These are phyloP conservation scores for Epichloe aotearoae DNA, from an alignment of 2,329 filamentous ascomycete genomes.

Conservation along the genomic window DNA sequence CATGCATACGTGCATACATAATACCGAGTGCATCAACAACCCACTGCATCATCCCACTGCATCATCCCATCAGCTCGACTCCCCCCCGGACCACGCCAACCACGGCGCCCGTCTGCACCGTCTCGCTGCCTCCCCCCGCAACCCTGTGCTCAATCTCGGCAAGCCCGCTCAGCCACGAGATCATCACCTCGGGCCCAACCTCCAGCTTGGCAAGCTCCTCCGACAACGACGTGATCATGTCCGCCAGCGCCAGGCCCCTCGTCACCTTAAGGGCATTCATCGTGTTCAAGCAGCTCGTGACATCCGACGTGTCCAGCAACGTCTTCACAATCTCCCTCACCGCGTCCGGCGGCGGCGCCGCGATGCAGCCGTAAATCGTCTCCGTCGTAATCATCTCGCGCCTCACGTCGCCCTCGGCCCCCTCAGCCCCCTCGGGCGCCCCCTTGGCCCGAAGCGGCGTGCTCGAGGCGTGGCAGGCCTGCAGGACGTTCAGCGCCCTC, in stretches of 20 bases:
- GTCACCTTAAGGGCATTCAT: constrained; percentile 77
- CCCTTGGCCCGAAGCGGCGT: constrained; percentile 51
- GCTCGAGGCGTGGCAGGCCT: constrained; percentile 93
- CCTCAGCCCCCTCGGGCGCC: constrained; percentile 39
- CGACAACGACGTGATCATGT: constrained; percentile 77
- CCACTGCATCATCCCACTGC: too few relatives aligned
- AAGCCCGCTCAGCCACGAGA: constrained; percentile 81
- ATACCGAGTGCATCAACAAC: too few relatives aligned
- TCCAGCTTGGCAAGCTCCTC: constrained; percentile 75
- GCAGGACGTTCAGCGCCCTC: constrained; percentile 82
- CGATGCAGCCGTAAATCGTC: constrained; percentile 95
- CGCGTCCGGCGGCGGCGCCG: constrained; percentile 81
- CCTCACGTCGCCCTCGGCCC: constrained; percentile 52
- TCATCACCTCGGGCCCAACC: constrained; percentile 74
- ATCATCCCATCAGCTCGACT: constrained; percentile 50
- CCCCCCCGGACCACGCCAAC: constrained; percentile 79
- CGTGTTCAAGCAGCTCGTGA: constrained; percentile 77
- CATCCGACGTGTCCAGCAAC: constrained; percentile 70
- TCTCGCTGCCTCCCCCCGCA: constrained; percentile 63
- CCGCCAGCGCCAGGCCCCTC: constrained; percentile 80
- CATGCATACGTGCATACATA: too few relatives aligned
- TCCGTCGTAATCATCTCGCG: constrained; percentile 76
- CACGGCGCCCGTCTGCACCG: constrained; percentile 81
- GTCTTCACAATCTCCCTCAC: constrained; percentile 75
- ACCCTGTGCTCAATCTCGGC: constrained; percentile 89